These are phyloP conservation scores for Durotheca rogersii DNA, from an alignment of 495 filamentous ascomycete genomes.

Conservation along the genomic window DNA sequence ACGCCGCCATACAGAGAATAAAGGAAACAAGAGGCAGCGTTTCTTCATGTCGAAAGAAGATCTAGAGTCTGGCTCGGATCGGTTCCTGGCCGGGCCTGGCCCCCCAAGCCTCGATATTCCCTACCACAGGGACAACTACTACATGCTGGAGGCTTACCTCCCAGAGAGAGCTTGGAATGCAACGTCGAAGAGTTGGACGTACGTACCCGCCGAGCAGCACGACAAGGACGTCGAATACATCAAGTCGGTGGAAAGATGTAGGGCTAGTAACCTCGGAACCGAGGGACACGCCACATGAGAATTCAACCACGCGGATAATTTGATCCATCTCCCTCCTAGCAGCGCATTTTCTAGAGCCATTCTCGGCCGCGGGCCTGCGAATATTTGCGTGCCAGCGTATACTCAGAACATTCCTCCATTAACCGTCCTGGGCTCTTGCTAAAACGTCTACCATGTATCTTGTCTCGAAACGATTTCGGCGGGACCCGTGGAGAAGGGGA, in stretches of 20 bases:
- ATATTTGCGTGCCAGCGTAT: background rate
- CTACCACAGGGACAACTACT: slow-evolving; percentile 55
- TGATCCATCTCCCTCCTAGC: too few species aligned
- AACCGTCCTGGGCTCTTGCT: background rate
- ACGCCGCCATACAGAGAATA: slow-evolving; percentile 48
- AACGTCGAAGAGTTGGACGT: slow-evolving; percentile 43
- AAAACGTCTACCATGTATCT: slow-evolving; percentile 1
- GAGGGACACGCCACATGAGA: background rate
- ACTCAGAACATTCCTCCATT: background rate
- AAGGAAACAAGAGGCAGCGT: slow-evolving; percentile 46
- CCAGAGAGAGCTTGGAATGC: slow-evolving; percentile 49
- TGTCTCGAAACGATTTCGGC: slow-evolving; percentile 1
- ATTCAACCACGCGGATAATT: too few species aligned
- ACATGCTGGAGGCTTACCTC: slow-evolving; percentile 53
- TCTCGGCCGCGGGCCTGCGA: background rate
- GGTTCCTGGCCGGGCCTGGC: slow-evolving; percentile 48
- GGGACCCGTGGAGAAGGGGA: background rate
- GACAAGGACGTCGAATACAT: slow-evolving; percentile 42
- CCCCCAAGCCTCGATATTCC: slow-evolving; percentile 52
- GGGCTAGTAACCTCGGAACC: background rate
- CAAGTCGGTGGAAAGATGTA: slow-evolving; percentile 23
- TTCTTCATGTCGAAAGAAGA: slow-evolving; percentile 52
- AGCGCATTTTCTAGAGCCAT: too few species aligned
- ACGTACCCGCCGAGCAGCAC: slow-evolving; percentile 45
- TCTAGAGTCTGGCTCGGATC: slow-evolving; percentile 43